A percentile compares a stretch with the other conserved stretches of the same genome.
phyloP scores from a whole-genome alignment of 331 rosid genomes.

The Malus hybrid region DNA sequence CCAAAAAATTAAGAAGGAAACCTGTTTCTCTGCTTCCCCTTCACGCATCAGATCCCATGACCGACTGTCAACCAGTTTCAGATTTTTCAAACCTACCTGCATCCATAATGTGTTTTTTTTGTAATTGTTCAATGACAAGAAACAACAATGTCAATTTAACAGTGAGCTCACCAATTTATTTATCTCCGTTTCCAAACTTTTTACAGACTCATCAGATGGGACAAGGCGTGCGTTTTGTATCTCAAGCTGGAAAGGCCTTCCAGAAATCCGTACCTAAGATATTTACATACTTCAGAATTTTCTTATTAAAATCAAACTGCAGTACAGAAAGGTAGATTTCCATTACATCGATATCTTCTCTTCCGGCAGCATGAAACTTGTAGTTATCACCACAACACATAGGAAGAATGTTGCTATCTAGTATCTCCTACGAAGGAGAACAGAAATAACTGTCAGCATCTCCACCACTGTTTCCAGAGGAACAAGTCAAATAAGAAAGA shows the following conservation, averaged over 20 bases:
- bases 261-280: conserved; percentile 76
- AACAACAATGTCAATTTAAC: background rate
- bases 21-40: conserved; percentile 98
- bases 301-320: conserved; percentile 1
- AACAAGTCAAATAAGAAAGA: background rate
- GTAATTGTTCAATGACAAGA: conserved; percentile 4
- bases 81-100: conserved; percentile 75
- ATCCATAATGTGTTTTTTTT: conserved; percentile 9
- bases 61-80: conserved; percentile 61
- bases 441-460: conserved; percentile 24
- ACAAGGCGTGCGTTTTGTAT: conserved; percentile 58
- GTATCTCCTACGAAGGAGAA: conserved; percentile 53
- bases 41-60: conserved; percentile 85
- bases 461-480: conserved; percentile 1
- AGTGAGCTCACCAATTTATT: conserved; percentile 61
- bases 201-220: conserved; percentile 48
- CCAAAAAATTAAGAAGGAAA: background rate
- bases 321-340: conserved; percentile 8
- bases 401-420: conserved; percentile 60
- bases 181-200: conserved; percentile 49
- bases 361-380: conserved; percentile 98
- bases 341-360: conserved; percentile 93
- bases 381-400: conserved; percentile 66
- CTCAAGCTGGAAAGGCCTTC: conserved; percentile 92
- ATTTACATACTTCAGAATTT: conserved; percentile 18